phyloP scores from a whole-genome alignment of 164 flowering plant species.

The Euptelea pleiosperma region DNA sequence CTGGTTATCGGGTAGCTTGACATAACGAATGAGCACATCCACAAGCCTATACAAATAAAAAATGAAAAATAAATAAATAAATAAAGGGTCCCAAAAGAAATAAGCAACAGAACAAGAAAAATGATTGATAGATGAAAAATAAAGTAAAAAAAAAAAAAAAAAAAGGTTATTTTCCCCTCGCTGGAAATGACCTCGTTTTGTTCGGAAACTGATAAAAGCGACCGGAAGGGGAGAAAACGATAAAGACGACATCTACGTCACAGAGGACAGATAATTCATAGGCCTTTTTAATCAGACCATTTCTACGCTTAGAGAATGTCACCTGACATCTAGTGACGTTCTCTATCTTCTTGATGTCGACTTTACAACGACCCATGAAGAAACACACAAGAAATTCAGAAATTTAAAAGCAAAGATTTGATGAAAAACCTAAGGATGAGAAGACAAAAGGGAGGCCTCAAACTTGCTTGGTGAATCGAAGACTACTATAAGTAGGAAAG shows the following conservation, averaged over 20 bases:
- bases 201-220: slow-evolving; percentile 17
- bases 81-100: background rate
- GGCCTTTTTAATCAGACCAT: slow-evolving; percentile 22
- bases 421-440: background rate
- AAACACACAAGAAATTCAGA: too few relatives aligned
- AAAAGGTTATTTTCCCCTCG: too few relatives aligned
- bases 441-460: too few relatives aligned
- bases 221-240: slow-evolving; percentile 13
- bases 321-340: slow-evolving; percentile 1
- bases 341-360: slow-evolving; percentile 2
- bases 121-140: too few relatives aligned
- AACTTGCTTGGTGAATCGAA: too few relatives aligned
- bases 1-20: slow-evolving; percentile 1
- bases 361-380: slow-evolving; percentile 1
- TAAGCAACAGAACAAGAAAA: background rate
- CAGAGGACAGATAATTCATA: slow-evolving; percentile 16
- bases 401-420: too few relatives aligned
- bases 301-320: slow-evolving; percentile 13
- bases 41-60: slow-evolving; percentile 10
- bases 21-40: slow-evolving; percentile 16
- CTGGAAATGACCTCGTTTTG: slow-evolving; percentile 11
- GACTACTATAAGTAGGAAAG: too few relatives aligned
- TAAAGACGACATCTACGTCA: slow-evolving; percentile 19
- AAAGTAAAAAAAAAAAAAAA: too few relatives aligned
- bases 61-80: background rate